Base-by-base conservation (phyloP, 2,329 filamentous ascomycete species). In the Aphanoascus verrucosus region DNA sequence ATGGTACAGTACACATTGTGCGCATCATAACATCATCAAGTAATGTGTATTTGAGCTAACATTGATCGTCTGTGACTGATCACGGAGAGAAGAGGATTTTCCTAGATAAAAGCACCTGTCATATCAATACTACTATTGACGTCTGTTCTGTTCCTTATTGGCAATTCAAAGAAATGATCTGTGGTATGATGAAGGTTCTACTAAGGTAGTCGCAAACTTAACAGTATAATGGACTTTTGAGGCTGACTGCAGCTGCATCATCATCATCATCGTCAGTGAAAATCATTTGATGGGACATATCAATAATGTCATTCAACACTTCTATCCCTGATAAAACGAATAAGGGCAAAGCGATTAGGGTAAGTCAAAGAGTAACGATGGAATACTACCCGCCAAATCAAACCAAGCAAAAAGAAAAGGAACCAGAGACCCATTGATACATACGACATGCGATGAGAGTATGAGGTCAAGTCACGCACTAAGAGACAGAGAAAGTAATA, bases 381-480 rank as follows among this genome's bases (percentile, higher is more conserved):
- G 5, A 44, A 17, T 23, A 46, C 37, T 46, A 52, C 28, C n/a
- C 31, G 31, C 40, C 28, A 35, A 15, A 14, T 44, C 19, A 31
- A 14, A 48, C 28, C 5, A 49, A 28, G 11, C 35, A 53, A 17
- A 31, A n/a, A 23, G 14, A 19, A 28, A 46, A n/a, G 14, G n/a
- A 49, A 9, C 14, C 28, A 32, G 19, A 40, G 17, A 17, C 37
- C 37, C 38, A 49, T 49, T 42, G 32, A 43, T 44, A 54, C 38
- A 54, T 48, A 40, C 44, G 52, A 54, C 15, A 54, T 48, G 46
- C 44, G 52, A 54, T 15, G 52, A 54, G 49, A 54, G 20, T 15
- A 43, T 31, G 19, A 28, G 12, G 19, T 15, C 50, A 38, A 31
- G 46, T 11, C 20, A 45, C 9, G 12, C 12, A 31, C 38, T 40